Base-by-base conservation (phyloP, 1,139 yeast species). In the Blastobotrys aristatus region DNA sequence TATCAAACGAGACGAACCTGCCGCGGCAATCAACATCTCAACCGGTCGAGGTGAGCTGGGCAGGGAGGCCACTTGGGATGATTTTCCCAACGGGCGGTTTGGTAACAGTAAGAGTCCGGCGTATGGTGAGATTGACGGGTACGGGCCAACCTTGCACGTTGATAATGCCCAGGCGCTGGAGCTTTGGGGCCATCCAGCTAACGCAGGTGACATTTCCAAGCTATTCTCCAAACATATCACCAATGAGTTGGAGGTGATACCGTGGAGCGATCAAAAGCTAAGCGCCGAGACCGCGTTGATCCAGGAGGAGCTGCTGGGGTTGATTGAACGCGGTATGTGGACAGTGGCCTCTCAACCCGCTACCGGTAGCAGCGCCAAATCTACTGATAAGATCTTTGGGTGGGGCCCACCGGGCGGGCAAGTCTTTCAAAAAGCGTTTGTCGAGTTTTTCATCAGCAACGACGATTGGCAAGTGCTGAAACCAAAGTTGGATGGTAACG, bases 261-360 rank as follows among this genome's bases (percentile, higher is more conserved):
- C 99, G 5, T 92, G 97, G 95, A 85, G 89, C 18, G 96, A 88
- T 61, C 72, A 84, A 42, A 84, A 89, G 2, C 71, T 92, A 38
- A 83, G 86, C 31, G 81, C 96, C 0, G 99, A 92, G 68, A 89
- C 98, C 3, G 88, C 90, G 6, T 70, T 89, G 47, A 92, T 92
- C 58, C 97, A 90, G 68, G 97, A 89, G 65, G 92, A 90, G 60
- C 76, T 92, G 41, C 78, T 90, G 50, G 82, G 79, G 57, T 70
- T 92, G 60, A 92, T 89, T 63, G 74, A 79, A 54, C 72, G 75
- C 51, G 90, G 90, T 3, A 80, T 80, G 74, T 84, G 90, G 69
- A 86, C 98, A 0, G 76, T 92, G 49, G 90, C 97, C 0, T 90
- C 97, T 0, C 99, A 92, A 67, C 99, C 99, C 1, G 94, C 97